These are phyloP conservation scores for Globisporangium takayamanum DNA, from an alignment of 352 stramenopile species.

Conservation along the genomic window DNA sequence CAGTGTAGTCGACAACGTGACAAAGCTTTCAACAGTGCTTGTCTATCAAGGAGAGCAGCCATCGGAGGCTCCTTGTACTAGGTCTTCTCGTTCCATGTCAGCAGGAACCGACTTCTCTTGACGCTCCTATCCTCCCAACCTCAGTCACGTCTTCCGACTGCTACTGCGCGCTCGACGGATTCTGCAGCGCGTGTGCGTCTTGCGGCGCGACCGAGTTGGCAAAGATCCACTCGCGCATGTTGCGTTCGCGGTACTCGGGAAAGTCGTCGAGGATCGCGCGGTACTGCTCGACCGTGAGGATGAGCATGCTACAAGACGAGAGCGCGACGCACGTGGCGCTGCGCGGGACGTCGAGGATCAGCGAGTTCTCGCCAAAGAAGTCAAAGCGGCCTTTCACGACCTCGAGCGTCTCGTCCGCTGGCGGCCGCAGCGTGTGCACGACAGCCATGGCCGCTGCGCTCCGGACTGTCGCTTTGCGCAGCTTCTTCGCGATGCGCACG, in stretches of 20 bases:
- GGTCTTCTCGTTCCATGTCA: too few species aligned
- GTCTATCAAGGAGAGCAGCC: too few species aligned
- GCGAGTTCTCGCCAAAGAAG: conserved; percentile 41
- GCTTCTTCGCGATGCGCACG: conserved; percentile 21
- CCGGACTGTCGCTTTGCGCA: background rate
- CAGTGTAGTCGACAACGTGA: too few species aligned
- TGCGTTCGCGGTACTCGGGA: conserved; percentile 40
- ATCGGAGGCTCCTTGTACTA: too few species aligned
- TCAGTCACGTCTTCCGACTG: too few species aligned
- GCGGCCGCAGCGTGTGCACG: background rate
- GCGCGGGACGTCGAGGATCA: conserved; percentile 36
- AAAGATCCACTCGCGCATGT: conserved; percentile 42
- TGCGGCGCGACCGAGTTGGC: conserved; percentile 1
- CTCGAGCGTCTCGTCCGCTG: conserved; percentile 13
- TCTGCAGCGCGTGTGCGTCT: background rate
- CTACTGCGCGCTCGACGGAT: too few species aligned
- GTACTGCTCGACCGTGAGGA: conserved; percentile 39
- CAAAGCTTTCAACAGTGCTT: too few species aligned
- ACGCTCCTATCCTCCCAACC: too few species aligned
- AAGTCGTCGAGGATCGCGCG: conserved; percentile 38
- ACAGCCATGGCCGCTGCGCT: background rate
- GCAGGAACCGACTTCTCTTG: too few species aligned
- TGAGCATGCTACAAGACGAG: conserved; percentile 32
- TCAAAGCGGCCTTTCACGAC: conserved; percentile 37
- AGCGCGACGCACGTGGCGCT: conserved; percentile 37